Evolutionary conservation across 768 basidiomycete species (phyloP).

Genomic region (Myochromella boudieri): DNA sequence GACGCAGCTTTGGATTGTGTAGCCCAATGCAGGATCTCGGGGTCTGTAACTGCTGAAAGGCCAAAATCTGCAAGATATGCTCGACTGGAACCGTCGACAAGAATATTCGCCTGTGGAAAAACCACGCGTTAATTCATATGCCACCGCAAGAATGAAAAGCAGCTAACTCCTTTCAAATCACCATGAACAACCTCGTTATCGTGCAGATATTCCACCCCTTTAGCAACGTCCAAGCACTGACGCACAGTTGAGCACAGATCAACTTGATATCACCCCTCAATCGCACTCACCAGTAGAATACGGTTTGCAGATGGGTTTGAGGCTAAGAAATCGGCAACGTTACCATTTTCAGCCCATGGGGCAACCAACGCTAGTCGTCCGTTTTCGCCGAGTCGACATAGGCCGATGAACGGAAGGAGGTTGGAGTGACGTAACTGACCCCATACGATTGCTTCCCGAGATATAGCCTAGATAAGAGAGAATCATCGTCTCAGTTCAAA

Average conservation of each 20-base stretch:
- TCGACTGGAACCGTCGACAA: neutral
- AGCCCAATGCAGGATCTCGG: neutral
- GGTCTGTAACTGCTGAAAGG: neutral
- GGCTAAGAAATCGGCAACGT: neutral
- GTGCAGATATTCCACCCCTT: neutral
- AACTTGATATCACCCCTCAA: neutral
- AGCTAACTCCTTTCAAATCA: neutral
- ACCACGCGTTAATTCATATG: neutral
- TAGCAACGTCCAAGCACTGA: neutral
- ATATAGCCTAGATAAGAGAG: neutral
- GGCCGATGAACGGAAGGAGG: conserved; percentile 34
- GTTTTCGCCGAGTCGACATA: conserved; percentile 22
- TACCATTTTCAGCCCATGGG: neutral
- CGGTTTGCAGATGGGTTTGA: neutral
- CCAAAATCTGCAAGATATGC: neutral
- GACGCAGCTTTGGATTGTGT: neutral
- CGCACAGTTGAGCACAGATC: neutral
- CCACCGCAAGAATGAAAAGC: neutral
- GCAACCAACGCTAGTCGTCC: conserved; percentile 16
- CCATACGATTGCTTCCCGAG: conserved; percentile 34
- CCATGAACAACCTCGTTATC: neutral
- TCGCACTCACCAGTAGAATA: neutral
- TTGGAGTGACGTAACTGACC: conserved; percentile 31
- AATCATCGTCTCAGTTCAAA: neutral
- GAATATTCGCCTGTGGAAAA: neutral